Evolutionary conservation across 2,329 filamentous ascomycete genomes (phyloP).

Genomic region (Colletotrichum coccodes): DNA sequence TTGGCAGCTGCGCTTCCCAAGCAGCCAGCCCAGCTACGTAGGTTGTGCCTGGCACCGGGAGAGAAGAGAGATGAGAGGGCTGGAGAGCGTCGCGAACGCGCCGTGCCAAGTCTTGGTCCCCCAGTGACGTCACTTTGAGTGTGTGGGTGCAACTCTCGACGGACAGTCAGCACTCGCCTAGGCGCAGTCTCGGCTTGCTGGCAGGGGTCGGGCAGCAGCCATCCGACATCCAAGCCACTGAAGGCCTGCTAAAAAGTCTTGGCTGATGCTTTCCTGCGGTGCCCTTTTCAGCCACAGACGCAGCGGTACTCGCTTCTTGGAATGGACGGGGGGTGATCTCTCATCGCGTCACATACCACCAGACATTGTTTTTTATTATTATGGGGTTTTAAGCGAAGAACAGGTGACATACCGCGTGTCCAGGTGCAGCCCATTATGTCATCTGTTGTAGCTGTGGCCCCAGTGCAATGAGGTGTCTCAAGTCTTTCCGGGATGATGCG

Average conservation of each 20-base stretch:
- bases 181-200: background rate
- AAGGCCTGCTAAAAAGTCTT: slow-evolving; percentile 22
- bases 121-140: slow-evolving; percentile 13
- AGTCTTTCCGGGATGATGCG: too few species aligned
- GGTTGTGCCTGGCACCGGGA: background rate
- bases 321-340: background rate
- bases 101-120: slow-evolving; percentile 6
- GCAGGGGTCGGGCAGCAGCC: background rate
- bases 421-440: background rate
- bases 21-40: background rate
- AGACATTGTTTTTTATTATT: too few species aligned
- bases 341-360: background rate
- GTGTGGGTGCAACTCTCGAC: background rate
- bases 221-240: background rate
- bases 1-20: background rate
- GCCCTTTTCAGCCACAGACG: slow-evolving; percentile 8
- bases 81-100: background rate
- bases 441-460: background rate
- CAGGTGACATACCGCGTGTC: background rate
- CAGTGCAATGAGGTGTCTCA: too few species aligned
- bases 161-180: background rate
- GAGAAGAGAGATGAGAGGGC: background rate
- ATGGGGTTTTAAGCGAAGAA: background rate
- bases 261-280: slow-evolving; percentile 21
- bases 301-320: background rate